Conservation (phyloP, 805 yeast species). For the Candida khao-thaluensis region DNA sequence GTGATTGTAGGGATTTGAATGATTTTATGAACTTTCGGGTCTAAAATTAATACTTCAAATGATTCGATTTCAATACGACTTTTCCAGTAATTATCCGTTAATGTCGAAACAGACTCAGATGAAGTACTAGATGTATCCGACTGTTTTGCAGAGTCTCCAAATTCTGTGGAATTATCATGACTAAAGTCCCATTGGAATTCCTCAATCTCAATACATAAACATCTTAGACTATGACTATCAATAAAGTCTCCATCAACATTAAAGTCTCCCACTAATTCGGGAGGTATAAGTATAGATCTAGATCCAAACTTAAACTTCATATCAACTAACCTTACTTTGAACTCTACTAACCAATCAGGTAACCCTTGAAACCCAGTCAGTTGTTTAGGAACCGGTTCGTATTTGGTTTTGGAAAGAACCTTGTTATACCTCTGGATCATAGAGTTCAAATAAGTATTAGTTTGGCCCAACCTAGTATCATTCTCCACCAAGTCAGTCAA, state of each 20-base stretch:
- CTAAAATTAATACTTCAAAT: conserved; percentile 6
- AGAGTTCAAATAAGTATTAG: conserved; percentile 28
- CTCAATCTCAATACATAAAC: conserved; percentile 13
- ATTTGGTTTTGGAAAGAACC: conserved; percentile 5
- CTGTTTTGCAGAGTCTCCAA: too few species aligned
- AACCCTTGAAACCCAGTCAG: conserved; percentile 21
- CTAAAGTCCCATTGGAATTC: conserved; percentile 8
- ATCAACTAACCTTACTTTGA: conserved; percentile 18
- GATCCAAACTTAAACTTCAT: conserved; percentile 32
- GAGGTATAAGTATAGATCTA: conserved; percentile 37
- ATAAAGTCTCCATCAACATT: conserved; percentile 1
- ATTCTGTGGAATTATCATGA: too few species aligned
- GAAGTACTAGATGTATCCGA: too few species aligned
- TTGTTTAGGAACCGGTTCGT: not conserved
- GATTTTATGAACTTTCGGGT: conserved; percentile 1
- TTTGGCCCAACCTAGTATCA: conserved; percentile 27
- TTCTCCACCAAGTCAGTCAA: conserved; percentile 23
- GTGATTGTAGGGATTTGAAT: not conserved
- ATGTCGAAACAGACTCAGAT: not conserved
- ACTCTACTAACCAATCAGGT: conserved; percentile 36
- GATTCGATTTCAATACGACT: not conserved
- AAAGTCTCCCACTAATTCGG: conserved; percentile 13
- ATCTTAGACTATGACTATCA: conserved; percentile 21
- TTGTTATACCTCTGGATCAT: conserved; percentile 17
- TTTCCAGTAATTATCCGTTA: not conserved